phyloP scores from a whole-genome alignment of 768 basidiomycete species.

The Boletus tylopilopsis region DNA sequence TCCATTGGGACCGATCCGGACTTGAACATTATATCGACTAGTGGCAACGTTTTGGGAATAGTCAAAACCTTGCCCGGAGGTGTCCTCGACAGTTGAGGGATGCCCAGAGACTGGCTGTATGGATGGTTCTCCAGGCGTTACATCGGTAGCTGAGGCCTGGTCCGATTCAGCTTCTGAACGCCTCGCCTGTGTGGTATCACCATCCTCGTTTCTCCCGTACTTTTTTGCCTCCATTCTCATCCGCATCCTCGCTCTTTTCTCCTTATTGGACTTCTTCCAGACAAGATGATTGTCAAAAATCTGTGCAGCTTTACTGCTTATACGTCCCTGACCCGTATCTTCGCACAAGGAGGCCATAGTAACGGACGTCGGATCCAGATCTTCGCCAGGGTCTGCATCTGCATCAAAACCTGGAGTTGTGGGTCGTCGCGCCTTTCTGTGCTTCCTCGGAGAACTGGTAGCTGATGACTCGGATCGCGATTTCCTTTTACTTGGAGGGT shows the following conservation, averaged over 20 bases:
- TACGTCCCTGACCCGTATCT: conserved; percentile 74
- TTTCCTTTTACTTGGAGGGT: conserved; percentile 18
- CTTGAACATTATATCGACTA: conserved; percentile 79
- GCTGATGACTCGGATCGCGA: conserved; percentile 14
- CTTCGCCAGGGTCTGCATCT: conserved; percentile 65
- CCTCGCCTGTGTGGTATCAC: conserved; percentile 27
- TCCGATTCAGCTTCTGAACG: conserved; percentile 11
- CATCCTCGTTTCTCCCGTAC: conserved; percentile 58
- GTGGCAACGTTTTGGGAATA: conserved; percentile 62
- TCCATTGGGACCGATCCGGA: conserved; percentile 83
- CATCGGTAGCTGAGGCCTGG: conserved; percentile 1
- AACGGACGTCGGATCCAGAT: conserved; percentile 76
- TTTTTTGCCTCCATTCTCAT: conserved; percentile 68
- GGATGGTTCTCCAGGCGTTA: conserved; percentile 11
- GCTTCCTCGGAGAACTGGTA: conserved; percentile 30
- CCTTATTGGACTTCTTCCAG: conserved; percentile 68
- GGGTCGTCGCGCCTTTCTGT: conserved; percentile 37
- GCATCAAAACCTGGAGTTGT: conserved; percentile 56
- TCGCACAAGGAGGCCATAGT: conserved; percentile 79
- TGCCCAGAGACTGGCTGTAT: conserved; percentile 16
- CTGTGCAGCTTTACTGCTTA: conserved; percentile 73
- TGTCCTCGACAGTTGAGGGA: conserved; percentile 30
- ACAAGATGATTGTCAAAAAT: conserved; percentile 66
- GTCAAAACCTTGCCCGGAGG: conserved; percentile 62
- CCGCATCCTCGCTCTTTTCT: conserved; percentile 63